Base-by-base conservation (phyloP, 805 yeast genomes). In the Yarrowia sp. region DNA sequence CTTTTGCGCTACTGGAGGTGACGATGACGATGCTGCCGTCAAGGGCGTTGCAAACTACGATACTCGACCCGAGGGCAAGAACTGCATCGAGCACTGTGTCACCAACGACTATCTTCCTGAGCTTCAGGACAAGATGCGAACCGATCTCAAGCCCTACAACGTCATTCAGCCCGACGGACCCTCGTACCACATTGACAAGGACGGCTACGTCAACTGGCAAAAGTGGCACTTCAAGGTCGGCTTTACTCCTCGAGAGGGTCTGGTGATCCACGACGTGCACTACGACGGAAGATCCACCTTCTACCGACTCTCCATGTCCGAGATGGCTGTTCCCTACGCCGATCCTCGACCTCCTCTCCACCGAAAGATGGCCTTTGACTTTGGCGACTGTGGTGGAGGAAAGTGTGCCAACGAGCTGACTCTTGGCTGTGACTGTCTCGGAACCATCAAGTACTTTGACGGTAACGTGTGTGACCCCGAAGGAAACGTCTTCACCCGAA, bases 131-230 rank as follows among this genome's bases (percentile, higher is more conserved):
- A 30, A 33, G 49, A 48, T 75, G 56, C 67, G 76, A 40, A 81
- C 89, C 74, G 87, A 82, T 40, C 79, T 88, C 69, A 88, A 88
- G 75, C 95, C 95, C 44, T 81, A 88, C 73, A 76, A 86, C 68
- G 82, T 87, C 90, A 86, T 77, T 89, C 95, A 89, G 77, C 93
- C 95, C 59, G 93, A 89, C 70, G 96, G 96, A 68, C 85, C 92
- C 12, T 85, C 90, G 2, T 89, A 86, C 79, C 71, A 80, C 22
- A 77, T 85, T 52, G 67, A 69, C 24, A 62, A 66, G 8, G 88
- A 87, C 41, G 78, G 83, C 67, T 84, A 85, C 73, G 81, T 89
- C 69, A 76, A 78, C 66, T 89, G 96, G 96, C 93, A 87, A 78
- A 91, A 87, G 24, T 89, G 95, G 95, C 87, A 85, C 74, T 87